A percentile compares a stretch with the other conserved stretches of the same genome.
Conservation (phyloP, 2,329 filamentous ascomycete genomes). For the Myriosclerotinia scirpicola region DNA sequence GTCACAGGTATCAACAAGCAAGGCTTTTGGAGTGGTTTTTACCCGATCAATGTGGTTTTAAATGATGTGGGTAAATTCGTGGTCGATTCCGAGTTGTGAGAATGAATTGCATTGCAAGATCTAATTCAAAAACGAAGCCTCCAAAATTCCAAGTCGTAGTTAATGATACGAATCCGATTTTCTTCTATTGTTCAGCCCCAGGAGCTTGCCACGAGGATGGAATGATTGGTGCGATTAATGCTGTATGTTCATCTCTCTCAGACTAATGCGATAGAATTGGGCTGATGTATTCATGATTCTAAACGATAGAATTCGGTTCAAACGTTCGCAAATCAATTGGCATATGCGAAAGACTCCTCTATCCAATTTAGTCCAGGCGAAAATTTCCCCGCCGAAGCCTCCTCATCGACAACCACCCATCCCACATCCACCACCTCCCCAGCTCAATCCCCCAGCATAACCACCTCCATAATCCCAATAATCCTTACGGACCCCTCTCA, state of each 20-base stretch:
- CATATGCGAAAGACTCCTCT: conserved; percentile 30
- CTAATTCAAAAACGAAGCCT: conserved; percentile 28
- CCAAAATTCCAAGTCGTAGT: conserved; percentile 50
- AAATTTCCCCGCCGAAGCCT: conserved; percentile 30
- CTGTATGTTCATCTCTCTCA: conserved; percentile 46
- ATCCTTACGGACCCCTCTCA: neutral
- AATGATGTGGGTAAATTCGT: conserved; percentile 43
- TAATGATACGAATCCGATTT: conserved; percentile 63
- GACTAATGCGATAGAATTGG: neutral
- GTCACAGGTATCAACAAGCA: conserved; percentile 51
- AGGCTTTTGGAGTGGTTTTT: conserved; percentile 55
- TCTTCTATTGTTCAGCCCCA: conserved; percentile 69
- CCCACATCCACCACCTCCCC: conserved; percentile 26
- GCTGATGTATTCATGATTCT: neutral
- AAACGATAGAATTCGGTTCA: conserved; percentile 31
- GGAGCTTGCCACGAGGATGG: conserved; percentile 61
- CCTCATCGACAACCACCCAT: conserved; percentile 20
- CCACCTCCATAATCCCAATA: conserved; percentile 11
- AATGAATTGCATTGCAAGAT: neutral
- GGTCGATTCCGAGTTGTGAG: neutral
- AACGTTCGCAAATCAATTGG: conserved; percentile 32
- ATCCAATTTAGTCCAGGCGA: conserved; percentile 32
- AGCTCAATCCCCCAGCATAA: conserved; percentile 5
- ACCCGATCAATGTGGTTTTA: conserved; percentile 46
- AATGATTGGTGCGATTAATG: conserved; percentile 80